Evolutionary conservation across 768 basidiomycete species (phyloP).

Genomic region (Russula foetens): DNA sequence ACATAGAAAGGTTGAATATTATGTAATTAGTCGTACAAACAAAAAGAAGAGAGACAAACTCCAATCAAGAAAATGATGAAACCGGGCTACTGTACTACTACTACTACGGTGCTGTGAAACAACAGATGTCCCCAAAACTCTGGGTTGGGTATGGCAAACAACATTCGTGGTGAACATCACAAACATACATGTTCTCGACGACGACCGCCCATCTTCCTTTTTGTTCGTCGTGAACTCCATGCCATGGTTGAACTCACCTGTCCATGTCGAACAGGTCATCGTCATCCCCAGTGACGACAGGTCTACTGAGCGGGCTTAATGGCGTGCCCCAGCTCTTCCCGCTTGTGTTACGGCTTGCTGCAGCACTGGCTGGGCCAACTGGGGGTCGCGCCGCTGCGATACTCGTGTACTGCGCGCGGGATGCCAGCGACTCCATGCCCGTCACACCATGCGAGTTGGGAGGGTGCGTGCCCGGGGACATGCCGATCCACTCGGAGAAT

Average conservation of each 20-base stretch:
- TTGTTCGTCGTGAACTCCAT: background rate
- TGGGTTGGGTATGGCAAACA: constrained; percentile 12
- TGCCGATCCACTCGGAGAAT: constrained; percentile 27
- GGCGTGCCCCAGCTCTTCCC: constrained; percentile 34
- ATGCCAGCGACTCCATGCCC: constrained; percentile 45
- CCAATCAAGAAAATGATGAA: constrained; percentile 11
- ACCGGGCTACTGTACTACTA: background rate
- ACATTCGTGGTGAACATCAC: background rate
- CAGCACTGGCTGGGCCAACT: constrained; percentile 14
- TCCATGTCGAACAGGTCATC: constrained; percentile 70
- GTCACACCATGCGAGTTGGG: constrained; percentile 22
- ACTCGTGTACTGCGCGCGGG: constrained; percentile 49
- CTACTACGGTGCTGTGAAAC: constrained; percentile 6
- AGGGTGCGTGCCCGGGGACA: constrained; percentile 25
- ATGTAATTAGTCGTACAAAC: constrained; percentile 13
- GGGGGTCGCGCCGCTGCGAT: constrained; percentile 27
- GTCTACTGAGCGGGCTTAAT: constrained; percentile 54
- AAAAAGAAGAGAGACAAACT: background rate
- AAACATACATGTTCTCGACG: constrained; percentile 12
- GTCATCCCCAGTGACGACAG: constrained; percentile 53
- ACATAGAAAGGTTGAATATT: background rate
- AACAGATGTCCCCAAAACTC: constrained; percentile 5
- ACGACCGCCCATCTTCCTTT: background rate
- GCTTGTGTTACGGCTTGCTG: constrained; percentile 25
- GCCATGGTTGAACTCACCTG: constrained; percentile 25